Evolutionary conservation across 169 alveolate genomes (phyloP), one percentile per base, ranked within the genome.

Genomic region (Babesia bigemina): DNA sequence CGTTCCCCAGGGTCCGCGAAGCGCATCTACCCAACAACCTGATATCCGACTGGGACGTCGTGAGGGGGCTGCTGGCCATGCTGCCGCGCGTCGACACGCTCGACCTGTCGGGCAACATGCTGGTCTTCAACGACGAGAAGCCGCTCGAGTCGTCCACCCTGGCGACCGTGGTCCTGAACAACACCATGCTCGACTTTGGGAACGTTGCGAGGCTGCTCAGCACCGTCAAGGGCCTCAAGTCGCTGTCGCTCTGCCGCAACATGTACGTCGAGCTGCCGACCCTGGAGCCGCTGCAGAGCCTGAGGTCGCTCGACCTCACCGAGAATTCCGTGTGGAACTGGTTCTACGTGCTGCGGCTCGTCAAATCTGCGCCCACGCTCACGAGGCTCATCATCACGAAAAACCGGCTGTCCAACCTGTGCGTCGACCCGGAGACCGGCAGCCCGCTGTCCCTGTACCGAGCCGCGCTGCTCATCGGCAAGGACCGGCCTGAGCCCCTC

Each of bases 1-100:
- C 22, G 11, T 82, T 82, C 47, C 79, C 89, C 50, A 63, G 29
- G 78, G 48, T 72, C 6, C 44, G 66, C 26, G 79, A 73, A 8
- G 52, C 74, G 24, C 56, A 73, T 33, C 50, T 82, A 22, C 2
- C 58, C 29, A 48, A 72, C 52, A 73, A 74, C 29, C 69, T 82
- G 10, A 14, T 82, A 4, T 69, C 26, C 2, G 42, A 56, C 17
- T 76, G 78, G 79, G 12, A 77, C 33, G 62, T 55, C 13, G 67
- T 36, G 16, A 19, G 56, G 21, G 70, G 52, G 12, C 21, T 62
- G 26, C 28, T 73, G n/a, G 29, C 29, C 0, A n/a, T 48, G 45
- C 29, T 73, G 17, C 85, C 89, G 0, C 39, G 26, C 2, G 44
- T 65, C 29, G 53, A 42, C 10, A 45, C 70, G 0, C 29, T 82